Percentiles rank a stretch among this genome's conserved stretches.
Evolutionary conservation across 371 early-diverging fungal species (phyloP).

Genomic region (Choanephora cucurbitarum): DNA sequence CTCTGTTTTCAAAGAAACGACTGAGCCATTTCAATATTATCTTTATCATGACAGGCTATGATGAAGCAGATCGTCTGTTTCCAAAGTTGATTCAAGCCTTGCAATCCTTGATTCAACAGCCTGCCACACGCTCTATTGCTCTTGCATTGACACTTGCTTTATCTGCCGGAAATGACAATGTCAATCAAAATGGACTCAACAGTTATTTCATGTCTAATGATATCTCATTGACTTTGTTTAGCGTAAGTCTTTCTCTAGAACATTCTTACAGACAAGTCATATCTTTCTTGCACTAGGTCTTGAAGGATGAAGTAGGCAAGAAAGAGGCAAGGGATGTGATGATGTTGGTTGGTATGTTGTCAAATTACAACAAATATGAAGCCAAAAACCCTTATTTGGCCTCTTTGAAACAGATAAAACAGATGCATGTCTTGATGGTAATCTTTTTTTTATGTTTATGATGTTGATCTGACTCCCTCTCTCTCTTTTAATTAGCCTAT

Average conservation of each 20-base stretch:
- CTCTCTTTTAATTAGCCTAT: constrained; percentile 26
- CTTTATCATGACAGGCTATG: constrained; percentile 51
- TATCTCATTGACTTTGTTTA: constrained; percentile 39
- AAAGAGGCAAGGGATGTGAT: constrained; percentile 29
- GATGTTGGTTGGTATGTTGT: constrained; percentile 49
- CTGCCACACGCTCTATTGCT: constrained; percentile 21
- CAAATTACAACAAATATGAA: constrained; percentile 63
- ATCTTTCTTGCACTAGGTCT: not conserved
- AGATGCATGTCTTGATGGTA: constrained; percentile 25
- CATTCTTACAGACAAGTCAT: no score
- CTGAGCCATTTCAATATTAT: constrained; percentile 59
- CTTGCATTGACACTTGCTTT: constrained; percentile 47
- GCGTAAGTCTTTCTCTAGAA: constrained; percentile 26
- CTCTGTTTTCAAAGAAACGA: constrained; percentile 51
- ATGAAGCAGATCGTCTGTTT: constrained; percentile 55
- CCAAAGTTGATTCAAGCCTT: constrained; percentile 38
- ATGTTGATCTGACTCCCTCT: not conserved
- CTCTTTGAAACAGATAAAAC: constrained; percentile 3
- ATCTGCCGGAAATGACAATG: constrained; percentile 59
- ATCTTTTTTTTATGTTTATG: not conserved
- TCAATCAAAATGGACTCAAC: constrained; percentile 61
- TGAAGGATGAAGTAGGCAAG: constrained; percentile 4
- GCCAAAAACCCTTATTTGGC: constrained; percentile 47
- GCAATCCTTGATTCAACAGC: constrained; percentile 25
- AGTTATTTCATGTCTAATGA: constrained; percentile 59